phyloP scores from a whole-genome alignment of 169 alveolate genomes.

The Theileria equi region DNA sequence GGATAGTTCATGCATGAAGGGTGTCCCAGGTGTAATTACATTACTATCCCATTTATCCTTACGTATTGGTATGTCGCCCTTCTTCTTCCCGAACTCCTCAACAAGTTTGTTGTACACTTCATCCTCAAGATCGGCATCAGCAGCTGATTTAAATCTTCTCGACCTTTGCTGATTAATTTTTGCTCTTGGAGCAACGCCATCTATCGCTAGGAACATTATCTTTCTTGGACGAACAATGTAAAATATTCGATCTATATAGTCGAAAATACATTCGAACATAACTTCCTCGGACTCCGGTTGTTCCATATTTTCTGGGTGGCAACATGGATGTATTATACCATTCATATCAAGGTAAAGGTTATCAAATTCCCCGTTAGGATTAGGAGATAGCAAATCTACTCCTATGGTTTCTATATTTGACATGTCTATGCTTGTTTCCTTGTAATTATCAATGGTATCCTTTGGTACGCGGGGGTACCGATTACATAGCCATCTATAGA shows the following conservation, averaged over 20 bases:
- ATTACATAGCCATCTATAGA: conserved; percentile 93
- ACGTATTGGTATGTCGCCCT: conserved; percentile 50
- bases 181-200: conserved; percentile 99
- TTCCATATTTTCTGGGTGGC: conserved; percentile 86
- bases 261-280: conserved; percentile 89
- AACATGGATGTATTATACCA: conserved; percentile 98
- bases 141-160: conserved; percentile 90
- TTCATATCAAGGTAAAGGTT: conserved; percentile 98
- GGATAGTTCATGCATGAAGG: conserved; percentile 92
- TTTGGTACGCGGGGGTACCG: conserved; percentile 92
- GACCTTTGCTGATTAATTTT: conserved; percentile 98
- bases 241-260: conserved; percentile 90
- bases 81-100: conserved; percentile 56
- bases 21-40: conserved; percentile 99
- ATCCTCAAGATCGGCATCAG: conserved; percentile 69
- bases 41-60: conserved; percentile 92
- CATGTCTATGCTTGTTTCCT: conserved; percentile 71
- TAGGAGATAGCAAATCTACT: conserved; percentile 57
- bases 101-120: conserved; percentile 71
- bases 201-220: conserved; percentile 93
- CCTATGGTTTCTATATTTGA: conserved; percentile 57
- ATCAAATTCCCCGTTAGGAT: conserved; percentile 82
- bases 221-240: conserved; percentile 91
- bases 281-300: conserved; percentile 89
- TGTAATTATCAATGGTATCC: conserved; percentile 76